Base-by-base conservation (phyloP, 2,329 filamentous ascomycete genomes). In the Chaetomium globosum region DNA sequence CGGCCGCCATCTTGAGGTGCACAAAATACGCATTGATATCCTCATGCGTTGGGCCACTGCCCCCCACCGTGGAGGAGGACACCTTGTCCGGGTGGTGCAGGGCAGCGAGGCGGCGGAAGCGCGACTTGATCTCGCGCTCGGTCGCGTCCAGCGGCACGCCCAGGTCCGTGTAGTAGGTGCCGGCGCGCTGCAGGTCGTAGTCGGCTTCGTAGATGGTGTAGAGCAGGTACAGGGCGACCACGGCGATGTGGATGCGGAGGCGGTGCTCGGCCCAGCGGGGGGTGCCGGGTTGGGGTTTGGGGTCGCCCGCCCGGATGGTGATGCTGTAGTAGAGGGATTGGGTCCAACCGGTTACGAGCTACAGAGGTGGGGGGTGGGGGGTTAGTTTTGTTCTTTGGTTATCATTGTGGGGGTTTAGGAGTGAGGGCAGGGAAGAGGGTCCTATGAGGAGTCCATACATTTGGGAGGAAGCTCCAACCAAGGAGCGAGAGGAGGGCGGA, bases 141-240 rank as follows among this genome's bases (percentile, higher is more conserved):
- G 85, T 83, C 12, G 90, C 89, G 64, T 84, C 77, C 46, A 89
- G 82, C 13, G 88, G 81, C 0, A 97, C 85, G 43, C 87, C 87
- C 0, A 99, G 85, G 68, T 89, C 85, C 55, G 85, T 81, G 80
- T 97, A 98, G 80, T 90, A 97, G 76, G 92, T 88, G 21, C 89
- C 87, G 1, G 83, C 80, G 53, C 83, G 80, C 68, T 87, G 89
- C 31, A 97, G 83, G 68, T 92, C 87, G 80, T 91, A 87, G 82
- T 96, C 91, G 73, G 92, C 90, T 79, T 98, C 94, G 80, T 93
- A 95, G 73, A 98, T 87, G 55, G 93, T 97, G 82, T 97, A 97
- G 69, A 89, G 79, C 46, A 98, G 90, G 80, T 98, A 99, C 67
- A 86, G 80, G 57, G 89, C 82, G 59, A 98, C 89, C 73, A 98